phyloP scores from a whole-genome alignment of 1,284 basidiomycete species.

The Naganishia liquefaciens region DNA sequence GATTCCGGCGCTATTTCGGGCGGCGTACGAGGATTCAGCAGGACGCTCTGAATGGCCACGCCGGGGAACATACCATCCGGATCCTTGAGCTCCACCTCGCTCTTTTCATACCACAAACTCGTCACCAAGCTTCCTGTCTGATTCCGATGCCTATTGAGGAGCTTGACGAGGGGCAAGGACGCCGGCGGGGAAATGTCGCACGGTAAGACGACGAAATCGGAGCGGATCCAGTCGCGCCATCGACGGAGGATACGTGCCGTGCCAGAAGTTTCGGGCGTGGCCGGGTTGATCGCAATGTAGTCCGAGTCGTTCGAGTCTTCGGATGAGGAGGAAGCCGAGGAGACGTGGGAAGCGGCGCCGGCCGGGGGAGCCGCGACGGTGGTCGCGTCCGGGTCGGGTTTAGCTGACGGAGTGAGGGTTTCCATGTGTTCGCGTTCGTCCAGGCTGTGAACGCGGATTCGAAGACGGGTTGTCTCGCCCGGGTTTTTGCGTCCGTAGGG shows the following conservation, averaged over 20 bases:
- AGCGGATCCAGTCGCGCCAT: slow-evolving; percentile 48
- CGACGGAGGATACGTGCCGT: slow-evolving; percentile 51
- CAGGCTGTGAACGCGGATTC: slow-evolving; percentile 71
- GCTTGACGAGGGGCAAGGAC: slow-evolving; percentile 65
- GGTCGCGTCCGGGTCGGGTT: neutral
- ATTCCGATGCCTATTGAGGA: slow-evolving; percentile 83
- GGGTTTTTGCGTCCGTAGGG: slow-evolving; percentile 11
- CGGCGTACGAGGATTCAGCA: neutral
- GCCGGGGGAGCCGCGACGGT: slow-evolving; percentile 2
- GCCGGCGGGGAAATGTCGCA: slow-evolving; percentile 85
- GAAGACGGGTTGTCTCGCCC: slow-evolving; percentile 59
- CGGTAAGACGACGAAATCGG: slow-evolving; percentile 86
- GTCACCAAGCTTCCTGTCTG: slow-evolving; percentile 70
- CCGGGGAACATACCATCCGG: slow-evolving; percentile 47
- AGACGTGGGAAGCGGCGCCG: slow-evolving; percentile 33
- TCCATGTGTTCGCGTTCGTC: slow-evolving; percentile 63
- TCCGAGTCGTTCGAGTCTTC: slow-evolving; percentile 45
- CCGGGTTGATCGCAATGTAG: slow-evolving; percentile 27
- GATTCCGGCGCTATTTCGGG: slow-evolving; percentile 46
- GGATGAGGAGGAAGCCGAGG: neutral
- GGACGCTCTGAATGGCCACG: neutral
- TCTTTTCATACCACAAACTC: slow-evolving; percentile 70
- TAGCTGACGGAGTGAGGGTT: neutral
- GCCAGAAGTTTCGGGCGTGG: slow-evolving; percentile 39
- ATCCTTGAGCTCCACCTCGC: slow-evolving; percentile 50